Evolutionary conservation across 306 rosid species (phyloP), one percentile per base, ranked within the genome.

Genomic region (Fragaria iinumae): DNA sequence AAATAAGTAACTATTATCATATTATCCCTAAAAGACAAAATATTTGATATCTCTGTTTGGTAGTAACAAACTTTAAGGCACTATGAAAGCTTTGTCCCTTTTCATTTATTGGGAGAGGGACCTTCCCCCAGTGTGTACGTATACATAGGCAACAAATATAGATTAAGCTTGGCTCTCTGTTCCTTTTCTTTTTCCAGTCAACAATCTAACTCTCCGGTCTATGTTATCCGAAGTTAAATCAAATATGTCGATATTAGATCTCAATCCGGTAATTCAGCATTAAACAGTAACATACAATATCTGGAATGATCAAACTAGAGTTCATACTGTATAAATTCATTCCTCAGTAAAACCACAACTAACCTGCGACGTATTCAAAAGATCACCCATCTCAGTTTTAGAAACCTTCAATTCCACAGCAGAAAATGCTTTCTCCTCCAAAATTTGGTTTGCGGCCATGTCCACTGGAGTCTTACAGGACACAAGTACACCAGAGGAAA

Each of bases 401-500:
- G 67, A 62, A 29, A 14, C 41, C 41, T 29, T 62, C 67, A 62
- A 16, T 29, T 60, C 67, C 67, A 60, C 39, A 50, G 36, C 76
- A 5, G 83, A 77, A 79, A 39, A 43, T 74, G 77, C 74, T 73
- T 80, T 82, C 75, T 44, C 87, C 80, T 84, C 88, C 74, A 21
- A 60, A 71, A 8, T 63, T 60, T 80, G 81, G 69, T 27, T 84
- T 72, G 62, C 74, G 79, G 79, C 60, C 74, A 77, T 70, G 59
- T 84, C 90, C 70, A 62, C 73, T 1, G 76, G 72, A 70, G 87
- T 70, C 79, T 83, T 88, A 76, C 81, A 71, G 4, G 76, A 74
- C 52, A 63, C 73, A 79, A 81, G 84, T 25, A 73, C 72, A 67
- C 20, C 38, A 13, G 86, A 69, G 57, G 67, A 66, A 77, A 55